phyloP scores from a whole-genome alignment of 1,284 basidiomycete species.

The Tremellales sp. region DNA sequence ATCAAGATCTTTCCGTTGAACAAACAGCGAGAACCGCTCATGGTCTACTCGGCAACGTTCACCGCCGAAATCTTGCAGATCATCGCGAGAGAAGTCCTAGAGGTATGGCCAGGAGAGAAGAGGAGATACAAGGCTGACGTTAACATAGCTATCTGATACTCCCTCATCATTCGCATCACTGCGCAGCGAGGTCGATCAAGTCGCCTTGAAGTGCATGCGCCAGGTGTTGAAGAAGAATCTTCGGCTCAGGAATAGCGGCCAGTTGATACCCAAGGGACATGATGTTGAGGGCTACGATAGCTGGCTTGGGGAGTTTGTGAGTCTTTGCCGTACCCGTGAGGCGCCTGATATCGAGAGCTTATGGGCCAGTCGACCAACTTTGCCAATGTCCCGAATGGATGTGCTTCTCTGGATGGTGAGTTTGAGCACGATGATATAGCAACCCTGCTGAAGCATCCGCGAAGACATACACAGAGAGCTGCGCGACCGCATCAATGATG shows the following conservation, averaged over 20 bases:
- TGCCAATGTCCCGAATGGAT: slow-evolving; percentile 26
- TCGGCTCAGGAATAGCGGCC: slow-evolving; percentile 25
- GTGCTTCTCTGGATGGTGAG: slow-evolving; percentile 33
- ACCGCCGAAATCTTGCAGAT: slow-evolving; percentile 28
- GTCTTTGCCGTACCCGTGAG: slow-evolving; percentile 2
- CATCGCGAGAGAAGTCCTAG: slow-evolving; percentile 33
- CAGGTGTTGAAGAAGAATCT: slow-evolving; percentile 16
- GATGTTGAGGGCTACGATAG: slow-evolving; percentile 18
- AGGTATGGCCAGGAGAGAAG: slow-evolving; percentile 25
- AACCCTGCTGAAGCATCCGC: neutral
- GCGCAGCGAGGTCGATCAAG: slow-evolving; percentile 21
- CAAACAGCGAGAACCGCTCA: slow-evolving; percentile 10
- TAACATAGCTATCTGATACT: slow-evolving; percentile 24
- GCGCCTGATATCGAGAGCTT: slow-evolving; percentile 10
- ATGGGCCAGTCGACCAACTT: too few species aligned
- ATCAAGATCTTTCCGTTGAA: slow-evolving; percentile 24
- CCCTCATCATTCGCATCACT: slow-evolving; percentile 25
- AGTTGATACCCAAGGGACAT: slow-evolving; percentile 12
- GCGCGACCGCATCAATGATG: slow-evolving; percentile 30
- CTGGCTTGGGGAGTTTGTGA: slow-evolving; percentile 35
- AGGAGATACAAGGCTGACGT: too few species aligned
- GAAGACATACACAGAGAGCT: slow-evolving; percentile 33
- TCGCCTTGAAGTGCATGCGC: slow-evolving; percentile 26
- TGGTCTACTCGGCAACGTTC: slow-evolving; percentile 30
- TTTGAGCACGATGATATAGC: neutral